Conservation (phyloP, 2,329 filamentous ascomycete species). For the Aspergillus sp. region DNA sequence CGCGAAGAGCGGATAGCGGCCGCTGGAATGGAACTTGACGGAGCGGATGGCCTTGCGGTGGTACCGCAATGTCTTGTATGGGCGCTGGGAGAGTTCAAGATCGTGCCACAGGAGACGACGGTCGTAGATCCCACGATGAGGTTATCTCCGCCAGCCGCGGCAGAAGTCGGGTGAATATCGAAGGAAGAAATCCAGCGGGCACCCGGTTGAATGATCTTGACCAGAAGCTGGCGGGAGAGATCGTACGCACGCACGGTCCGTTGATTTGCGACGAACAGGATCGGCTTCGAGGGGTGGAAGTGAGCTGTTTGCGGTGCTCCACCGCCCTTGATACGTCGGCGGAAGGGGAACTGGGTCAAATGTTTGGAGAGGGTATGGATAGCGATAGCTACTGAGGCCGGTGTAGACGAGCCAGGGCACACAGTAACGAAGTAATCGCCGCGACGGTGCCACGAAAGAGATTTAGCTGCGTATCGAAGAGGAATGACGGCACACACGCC, state of each 20-base stretch:
- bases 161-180: conserved; percentile 82
- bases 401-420: conserved; percentile 55
- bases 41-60: conserved; percentile 84
- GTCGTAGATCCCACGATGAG: conserved; percentile 93
- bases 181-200: conserved; percentile 92
- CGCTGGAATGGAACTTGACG: conserved; percentile 75
- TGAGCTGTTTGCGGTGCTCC: conserved; percentile 77
- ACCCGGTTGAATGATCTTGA: conserved; percentile 89
- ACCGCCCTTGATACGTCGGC: conserved; percentile 58
- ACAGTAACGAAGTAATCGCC: conserved; percentile 94
- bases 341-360: conserved; percentile 89
- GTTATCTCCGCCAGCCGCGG: conserved; percentile 88
- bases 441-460: conserved; percentile 84
- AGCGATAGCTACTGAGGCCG: conserved; percentile 59
- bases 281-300: conserved; percentile 86
- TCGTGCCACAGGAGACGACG: conserved; percentile 93
- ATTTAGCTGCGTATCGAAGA: conserved; percentile 72
- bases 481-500: conserved; percentile 72
- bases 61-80: conserved; percentile 95
- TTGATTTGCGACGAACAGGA: conserved; percentile 95
- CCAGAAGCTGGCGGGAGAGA: conserved; percentile 77
- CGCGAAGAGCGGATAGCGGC: conserved; percentile 75
- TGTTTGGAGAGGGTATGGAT: conserved; percentile 96
- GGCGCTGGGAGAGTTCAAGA: conserved; percentile 77
- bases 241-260: conserved; percentile 91